Evolutionary conservation across 179 eudicot genomes (phyloP), one percentile per base, ranked within the genome.

Genomic region (Carnegiea gigantea): DNA sequence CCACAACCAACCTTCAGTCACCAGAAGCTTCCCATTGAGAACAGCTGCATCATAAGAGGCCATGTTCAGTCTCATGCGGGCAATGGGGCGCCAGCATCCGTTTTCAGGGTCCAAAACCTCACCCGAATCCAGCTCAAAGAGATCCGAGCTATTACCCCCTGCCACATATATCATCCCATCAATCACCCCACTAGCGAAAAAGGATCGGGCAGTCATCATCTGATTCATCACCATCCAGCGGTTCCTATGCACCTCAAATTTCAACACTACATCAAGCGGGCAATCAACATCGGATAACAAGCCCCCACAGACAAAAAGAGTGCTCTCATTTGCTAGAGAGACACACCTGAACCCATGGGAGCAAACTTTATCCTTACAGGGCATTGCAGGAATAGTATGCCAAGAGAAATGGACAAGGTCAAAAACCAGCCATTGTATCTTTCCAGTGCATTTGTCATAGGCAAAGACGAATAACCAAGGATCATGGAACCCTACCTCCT

Each of bases 1-100:
- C 99, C 99, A 95, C 87, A 92, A 88, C 99, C 98, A 95, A 6
- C 99, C 99, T 85, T 95, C 99, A 1, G 98, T 95, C 46, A 94
- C 92, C 21, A 92, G 88, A 80, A 95, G 92, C 86, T 94, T 94
- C 46, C 99, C 97, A 68, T 92, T 77, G 15, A 95, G 88, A 79
- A 95, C 98, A 3, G 97, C 97, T 4, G 98, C 78, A 79, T 95
- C 98, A 85, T 94, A 94, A 4, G 94, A 89, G 14, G 99, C 89
- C 99, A 95, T 94, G 84, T 84, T 88, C 1, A 94, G 86, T 12
- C 89, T 91, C 99, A 95, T 95, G 64, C 65, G 86, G 20, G 97
- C 86, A 70, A 95, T 85, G 5, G 90, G 86, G 51, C 67, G 78
- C 99, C 99, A 95, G 62, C 43, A 62, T 28, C 92, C 99, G 21